A percentile compares a stretch with the other conserved stretches of the same genome.
These are phyloP conservation scores for Geotrichum ghanense DNA, from an alignment of 805 yeast species.

Conservation along the genomic window DNA sequence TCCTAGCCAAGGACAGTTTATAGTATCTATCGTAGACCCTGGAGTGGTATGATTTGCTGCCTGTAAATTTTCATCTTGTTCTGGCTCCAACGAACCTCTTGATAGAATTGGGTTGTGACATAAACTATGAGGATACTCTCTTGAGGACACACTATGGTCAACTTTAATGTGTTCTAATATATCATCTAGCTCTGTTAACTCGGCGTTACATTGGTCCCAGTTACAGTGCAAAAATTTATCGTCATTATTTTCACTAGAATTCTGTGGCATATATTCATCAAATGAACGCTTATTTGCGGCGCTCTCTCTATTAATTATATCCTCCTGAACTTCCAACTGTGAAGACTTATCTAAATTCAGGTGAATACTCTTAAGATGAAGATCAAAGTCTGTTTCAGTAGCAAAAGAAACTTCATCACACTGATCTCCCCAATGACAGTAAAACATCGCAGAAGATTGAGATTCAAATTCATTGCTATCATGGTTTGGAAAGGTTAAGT, in stretches of 20 bases:
- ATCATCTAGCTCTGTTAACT: constrained; percentile 21
- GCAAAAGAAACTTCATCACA: constrained; percentile 20
- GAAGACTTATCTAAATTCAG: constrained; percentile 1
- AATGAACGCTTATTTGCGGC: background rate
- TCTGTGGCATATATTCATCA: background rate
- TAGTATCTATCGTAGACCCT: constrained; percentile 7
- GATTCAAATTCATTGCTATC: background rate
- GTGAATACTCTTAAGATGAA: constrained; percentile 18
- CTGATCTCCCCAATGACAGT: constrained; percentile 28
- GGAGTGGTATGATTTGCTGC: background rate
- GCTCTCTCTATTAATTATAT: background rate
- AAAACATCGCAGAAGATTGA: constrained; percentile 6
- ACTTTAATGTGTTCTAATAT: constrained; percentile 17
- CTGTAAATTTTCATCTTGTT: background rate
- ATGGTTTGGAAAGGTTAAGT: background rate
- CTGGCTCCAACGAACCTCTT: background rate
- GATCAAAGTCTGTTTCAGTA: constrained; percentile 20
- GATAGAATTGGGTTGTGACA: background rate
- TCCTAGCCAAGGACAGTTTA: constrained; percentile 56
- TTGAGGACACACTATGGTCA: constrained; percentile 13
- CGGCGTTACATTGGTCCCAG: constrained; percentile 30
- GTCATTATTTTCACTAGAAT: background rate
- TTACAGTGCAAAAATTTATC: constrained; percentile 22
- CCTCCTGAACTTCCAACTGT: background rate
- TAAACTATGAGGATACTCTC: constrained; percentile 10